phyloP scores from a whole-genome alignment of 805 yeast species.

The Candida loeiensis region DNA sequence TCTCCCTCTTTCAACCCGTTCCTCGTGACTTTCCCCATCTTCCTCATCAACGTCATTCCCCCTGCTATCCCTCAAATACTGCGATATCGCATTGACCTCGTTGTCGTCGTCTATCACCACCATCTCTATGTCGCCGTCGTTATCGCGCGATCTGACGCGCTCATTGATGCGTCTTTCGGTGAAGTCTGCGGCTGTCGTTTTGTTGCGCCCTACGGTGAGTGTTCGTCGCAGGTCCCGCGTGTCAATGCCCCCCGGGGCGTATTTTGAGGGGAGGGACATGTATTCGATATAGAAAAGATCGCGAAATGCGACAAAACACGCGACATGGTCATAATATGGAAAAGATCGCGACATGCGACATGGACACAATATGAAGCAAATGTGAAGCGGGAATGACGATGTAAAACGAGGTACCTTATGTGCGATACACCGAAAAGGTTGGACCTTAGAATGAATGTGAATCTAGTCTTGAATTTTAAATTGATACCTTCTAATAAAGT shows the following conservation, averaged over 20 bases:
- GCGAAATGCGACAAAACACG: no score
- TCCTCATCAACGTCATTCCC: not conserved
- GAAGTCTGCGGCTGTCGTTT: slow-evolving; percentile 19
- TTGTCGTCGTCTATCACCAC: slow-evolving; percentile 43
- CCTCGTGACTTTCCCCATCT: no score
- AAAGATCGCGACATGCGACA: no score
- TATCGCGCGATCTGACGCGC: slow-evolving; percentile 7
- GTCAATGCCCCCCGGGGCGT: slow-evolving; percentile 35
- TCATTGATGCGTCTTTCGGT: slow-evolving; percentile 23
- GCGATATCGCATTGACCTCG: slow-evolving; percentile 43
- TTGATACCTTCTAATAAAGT: no score
- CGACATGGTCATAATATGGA: no score
- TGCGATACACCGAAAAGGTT: no score
- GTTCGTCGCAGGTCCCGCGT: slow-evolving; percentile 19
- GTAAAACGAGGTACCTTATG: no score
- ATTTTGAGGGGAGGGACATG: slow-evolving; percentile 32
- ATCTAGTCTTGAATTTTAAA: no score
- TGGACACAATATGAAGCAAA: no score
- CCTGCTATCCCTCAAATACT: slow-evolving; percentile 24
- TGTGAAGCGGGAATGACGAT: no score
- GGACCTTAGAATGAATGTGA: no score
- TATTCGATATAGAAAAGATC: not conserved
- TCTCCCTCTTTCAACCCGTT: no score
- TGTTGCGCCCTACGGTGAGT: slow-evolving; percentile 24
- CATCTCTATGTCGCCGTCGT: slow-evolving; percentile 42